Conservation (phyloP, 78 protist species). For the Protostelium mycophagum region DNA sequence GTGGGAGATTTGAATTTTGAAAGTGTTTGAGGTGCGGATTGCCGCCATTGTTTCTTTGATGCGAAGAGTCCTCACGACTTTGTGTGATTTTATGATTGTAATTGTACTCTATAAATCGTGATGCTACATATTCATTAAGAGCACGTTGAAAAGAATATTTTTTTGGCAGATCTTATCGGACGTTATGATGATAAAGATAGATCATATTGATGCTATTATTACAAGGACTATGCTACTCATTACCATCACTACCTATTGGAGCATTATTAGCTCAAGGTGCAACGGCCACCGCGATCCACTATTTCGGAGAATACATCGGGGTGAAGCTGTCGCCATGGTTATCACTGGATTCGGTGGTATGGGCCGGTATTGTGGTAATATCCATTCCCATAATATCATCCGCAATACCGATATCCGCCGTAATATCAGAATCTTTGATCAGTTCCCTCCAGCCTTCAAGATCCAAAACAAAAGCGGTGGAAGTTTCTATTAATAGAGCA, state of each 20-base stretch:
- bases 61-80: no score
- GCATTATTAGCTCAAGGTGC: conserved; percentile 44
- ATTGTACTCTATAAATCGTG: no score
- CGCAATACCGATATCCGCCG: conserved; percentile 79
- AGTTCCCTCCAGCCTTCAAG: conserved; percentile 75
- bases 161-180: no score
- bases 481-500: conserved; percentile 66
- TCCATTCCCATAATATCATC: conserved; percentile 71
- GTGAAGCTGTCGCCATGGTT: conserved; percentile 42
- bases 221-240: conserved; percentile 38
- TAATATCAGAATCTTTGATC: conserved; percentile 54
- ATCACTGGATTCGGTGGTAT: conserved; percentile 14
- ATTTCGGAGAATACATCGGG: conserved; percentile 18
- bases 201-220: background rate
- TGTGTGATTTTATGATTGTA: no score
- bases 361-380: conserved; percentile 70
- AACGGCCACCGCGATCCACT: conserved; percentile 15
- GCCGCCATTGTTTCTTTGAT: no score
- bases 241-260: conserved; percentile 87
- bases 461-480: conserved; percentile 65
- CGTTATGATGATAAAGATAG: background rate
- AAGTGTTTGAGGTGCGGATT: no score
- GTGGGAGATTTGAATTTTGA: no score
- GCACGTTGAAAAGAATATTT: no score
- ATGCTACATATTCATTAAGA: no score